Conservation (phyloP, 2,329 filamentous ascomycete species). For the Elsinoe australis region DNA sequence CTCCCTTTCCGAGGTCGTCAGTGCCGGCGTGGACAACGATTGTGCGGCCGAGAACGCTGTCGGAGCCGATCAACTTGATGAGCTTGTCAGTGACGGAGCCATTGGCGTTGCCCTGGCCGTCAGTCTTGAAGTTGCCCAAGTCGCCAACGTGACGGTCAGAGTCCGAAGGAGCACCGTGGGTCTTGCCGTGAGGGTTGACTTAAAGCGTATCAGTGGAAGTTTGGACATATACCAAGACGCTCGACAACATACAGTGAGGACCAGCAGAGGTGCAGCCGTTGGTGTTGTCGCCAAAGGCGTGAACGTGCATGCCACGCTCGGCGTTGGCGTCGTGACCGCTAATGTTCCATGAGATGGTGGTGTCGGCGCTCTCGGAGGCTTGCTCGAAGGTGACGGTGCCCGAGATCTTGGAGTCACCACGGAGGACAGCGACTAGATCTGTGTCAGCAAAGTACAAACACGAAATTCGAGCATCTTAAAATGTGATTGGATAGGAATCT, state of each 20-base stretch:
- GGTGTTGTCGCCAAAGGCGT: constrained; percentile 99
- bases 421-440: constrained; percentile 77
- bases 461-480: neutral
- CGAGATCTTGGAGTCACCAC: constrained; percentile 92
- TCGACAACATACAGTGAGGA: constrained; percentile 80
- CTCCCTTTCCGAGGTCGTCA: constrained; percentile 91
- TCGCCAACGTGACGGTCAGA: constrained; percentile 89
- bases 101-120: constrained; percentile 82
- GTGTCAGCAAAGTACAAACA: constrained; percentile 21
- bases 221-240: neutral
- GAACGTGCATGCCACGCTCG: constrained; percentile 96
- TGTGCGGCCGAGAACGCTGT: constrained; percentile 93
- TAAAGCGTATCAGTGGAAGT: neutral
- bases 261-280: constrained; percentile 98
- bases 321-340: constrained; percentile 87
- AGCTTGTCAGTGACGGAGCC: constrained; percentile 72
- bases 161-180: constrained; percentile 80
- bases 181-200: constrained; percentile 96
- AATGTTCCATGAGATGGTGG: constrained; percentile 88
- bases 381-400: constrained; percentile 96
- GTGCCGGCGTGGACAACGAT: constrained; percentile 92
- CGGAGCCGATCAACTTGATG: constrained; percentile 90
- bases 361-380: constrained; percentile 68
- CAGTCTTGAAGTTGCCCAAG: constrained; percentile 93
- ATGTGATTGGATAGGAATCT: neutral